Evolutionary conservation across 2,329 filamentous ascomycete genomes (phyloP), one percentile per base, ranked within the genome.

Genomic region (Fusarium cicatricum): DNA sequence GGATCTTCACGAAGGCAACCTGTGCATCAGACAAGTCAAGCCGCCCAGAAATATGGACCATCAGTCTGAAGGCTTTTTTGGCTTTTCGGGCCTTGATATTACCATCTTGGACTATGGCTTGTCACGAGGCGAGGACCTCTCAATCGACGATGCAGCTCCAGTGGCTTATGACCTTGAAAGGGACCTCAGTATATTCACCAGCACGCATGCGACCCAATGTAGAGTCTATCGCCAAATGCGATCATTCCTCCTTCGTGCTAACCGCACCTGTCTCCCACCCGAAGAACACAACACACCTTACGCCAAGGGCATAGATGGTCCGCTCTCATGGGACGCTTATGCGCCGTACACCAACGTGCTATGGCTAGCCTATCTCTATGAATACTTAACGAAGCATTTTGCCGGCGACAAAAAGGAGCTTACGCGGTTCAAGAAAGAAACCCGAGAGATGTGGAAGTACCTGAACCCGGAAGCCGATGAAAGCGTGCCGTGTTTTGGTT

Each of bases 51-150:
- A 72, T 2, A 71, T 70, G 29, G 69, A 71, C 4, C 60, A 71
- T 37, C 65, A 65, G 12, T 68, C 72, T 3, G 60, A 47, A 0
- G 72, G 76, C 3, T 74, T 77, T 43, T 86, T 86, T 70, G 85
- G 85, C 23, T 82, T 78, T 61, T 88, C 85, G 0, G 85, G 85
- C 2, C 74, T 88, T 5, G 83, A 87, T 50, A 82, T 88, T 40
- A 88, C 86, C 0, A 84, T 89, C 34, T 75, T 89, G 5, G 86
- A 89, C 71, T 89, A 88, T 58, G 86, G 85, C 0, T 77, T 89
- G 12, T 89, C 86, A 1, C 79, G 86, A 15, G 85, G 85, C 3
- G 80, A 80, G 26, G 75, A 82, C 44, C 58, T 77, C 5, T 70
- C 68, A 2, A 48, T 68, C 4, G 71, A 76, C 15, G 70, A 76